phyloP scores from a whole-genome alignment of 257 asterid species.

The Jaltomata sinuosa region DNA sequence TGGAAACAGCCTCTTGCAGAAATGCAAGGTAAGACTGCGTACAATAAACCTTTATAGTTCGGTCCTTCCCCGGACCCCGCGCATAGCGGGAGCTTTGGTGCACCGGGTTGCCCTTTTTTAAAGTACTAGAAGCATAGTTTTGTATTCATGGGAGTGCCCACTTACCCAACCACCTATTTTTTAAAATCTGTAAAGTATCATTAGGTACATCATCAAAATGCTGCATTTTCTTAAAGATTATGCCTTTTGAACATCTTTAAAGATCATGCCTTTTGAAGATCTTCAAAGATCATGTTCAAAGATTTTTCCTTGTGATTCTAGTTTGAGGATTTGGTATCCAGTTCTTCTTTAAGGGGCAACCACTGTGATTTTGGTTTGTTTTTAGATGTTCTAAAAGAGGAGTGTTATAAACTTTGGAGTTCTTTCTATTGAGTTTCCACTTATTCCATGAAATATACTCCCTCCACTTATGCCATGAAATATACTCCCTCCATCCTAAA shows the following conservation, averaged over 20 bases:
- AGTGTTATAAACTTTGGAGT: neutral
- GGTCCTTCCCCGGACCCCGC: too few species aligned
- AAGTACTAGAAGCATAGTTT: neutral
- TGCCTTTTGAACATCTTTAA: neutral
- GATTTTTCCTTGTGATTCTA: neutral
- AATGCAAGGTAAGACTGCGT: too few species aligned
- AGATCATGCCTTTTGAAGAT: neutral
- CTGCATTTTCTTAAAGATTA: neutral
- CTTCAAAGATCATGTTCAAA: neutral
- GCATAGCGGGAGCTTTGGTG: too few species aligned
- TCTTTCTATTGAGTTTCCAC: neutral
- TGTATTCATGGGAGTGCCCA: neutral
- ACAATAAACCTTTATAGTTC: too few species aligned
- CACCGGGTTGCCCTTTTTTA: too few species aligned
- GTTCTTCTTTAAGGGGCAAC: neutral
- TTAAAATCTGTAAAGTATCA: neutral
- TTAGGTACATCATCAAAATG: neutral
- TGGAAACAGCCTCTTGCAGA: too few species aligned
- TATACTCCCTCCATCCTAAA: too few species aligned
- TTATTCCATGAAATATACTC: neutral
- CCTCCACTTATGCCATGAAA: too few species aligned
- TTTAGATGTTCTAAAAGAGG: neutral
- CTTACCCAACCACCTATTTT: neutral
- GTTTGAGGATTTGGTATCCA: neutral
- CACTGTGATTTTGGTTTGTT: neutral